Conservation (phyloP, 2,329 filamentous ascomycete genomes). For the Fusarium cicatricum region DNA sequence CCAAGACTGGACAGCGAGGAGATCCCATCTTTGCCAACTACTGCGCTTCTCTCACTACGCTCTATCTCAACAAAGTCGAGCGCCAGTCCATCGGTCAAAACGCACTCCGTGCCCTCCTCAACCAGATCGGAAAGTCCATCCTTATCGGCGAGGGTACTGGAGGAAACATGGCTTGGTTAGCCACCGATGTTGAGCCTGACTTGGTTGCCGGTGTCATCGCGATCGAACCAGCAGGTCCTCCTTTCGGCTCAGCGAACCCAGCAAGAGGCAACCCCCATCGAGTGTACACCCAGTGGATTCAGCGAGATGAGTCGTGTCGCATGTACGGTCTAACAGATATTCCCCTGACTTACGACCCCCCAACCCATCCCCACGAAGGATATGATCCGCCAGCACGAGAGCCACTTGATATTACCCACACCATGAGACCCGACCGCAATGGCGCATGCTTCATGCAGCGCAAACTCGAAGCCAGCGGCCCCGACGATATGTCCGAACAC, state of each 20-base stretch:
- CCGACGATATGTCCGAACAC: neutral
- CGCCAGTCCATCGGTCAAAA: slow-evolving; percentile 45
- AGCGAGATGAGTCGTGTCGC: slow-evolving; percentile 42
- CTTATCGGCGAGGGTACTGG: slow-evolving; percentile 61
- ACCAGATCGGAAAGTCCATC: slow-evolving; percentile 51
- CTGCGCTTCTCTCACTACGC: slow-evolving; percentile 53
- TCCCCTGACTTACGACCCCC: slow-evolving; percentile 53
- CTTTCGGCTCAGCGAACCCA: slow-evolving; percentile 47
- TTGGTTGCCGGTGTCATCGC: slow-evolving; percentile 58
- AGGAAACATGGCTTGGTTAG: slow-evolving; percentile 55
- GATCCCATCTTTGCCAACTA: slow-evolving; percentile 60
- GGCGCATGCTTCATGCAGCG: slow-evolving; percentile 38
- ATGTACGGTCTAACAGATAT: slow-evolving; percentile 53
- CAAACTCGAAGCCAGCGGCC: neutral
- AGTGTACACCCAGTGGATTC: slow-evolving; percentile 34
- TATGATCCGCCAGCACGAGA: slow-evolving; percentile 7
- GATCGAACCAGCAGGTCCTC: slow-evolving; percentile 63
- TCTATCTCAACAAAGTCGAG: slow-evolving; percentile 39
- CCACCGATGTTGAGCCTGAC: slow-evolving; percentile 57
- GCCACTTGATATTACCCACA: slow-evolving; percentile 26
- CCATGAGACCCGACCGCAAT: slow-evolving; percentile 12
- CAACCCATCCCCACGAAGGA: slow-evolving; percentile 28
- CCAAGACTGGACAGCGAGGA: slow-evolving; percentile 48
- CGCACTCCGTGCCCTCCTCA: slow-evolving; percentile 53
- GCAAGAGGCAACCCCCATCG: slow-evolving; percentile 15